Evolutionary conservation across 441 rosid genomes (phyloP).

Genomic region (Erodium trifolium): DNA sequence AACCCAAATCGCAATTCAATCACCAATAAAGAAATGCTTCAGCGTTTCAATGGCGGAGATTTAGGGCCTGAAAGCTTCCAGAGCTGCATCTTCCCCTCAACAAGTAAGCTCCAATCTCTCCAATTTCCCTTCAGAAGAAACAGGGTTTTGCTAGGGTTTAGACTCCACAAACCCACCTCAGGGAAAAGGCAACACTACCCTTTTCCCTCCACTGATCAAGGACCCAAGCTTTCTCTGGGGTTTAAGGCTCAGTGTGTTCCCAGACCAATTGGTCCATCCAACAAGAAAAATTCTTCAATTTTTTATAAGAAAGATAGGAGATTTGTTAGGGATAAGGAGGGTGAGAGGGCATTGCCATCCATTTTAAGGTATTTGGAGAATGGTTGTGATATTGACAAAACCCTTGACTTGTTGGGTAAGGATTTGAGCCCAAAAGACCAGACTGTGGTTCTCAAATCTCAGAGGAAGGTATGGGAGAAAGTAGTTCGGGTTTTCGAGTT

Average conservation of each 20-base stretch:
- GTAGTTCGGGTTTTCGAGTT: slow-evolving; percentile 56
- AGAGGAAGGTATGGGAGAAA: slow-evolving; percentile 42
- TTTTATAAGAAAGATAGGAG: slow-evolving; percentile 15
- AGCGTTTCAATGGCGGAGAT: slow-evolving; percentile 27
- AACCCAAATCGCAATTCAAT: background rate
- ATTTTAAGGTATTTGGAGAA: slow-evolving; percentile 55
- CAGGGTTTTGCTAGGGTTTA: slow-evolving; percentile 29
- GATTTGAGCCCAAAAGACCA: slow-evolving; percentile 66
- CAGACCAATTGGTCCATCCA: slow-evolving; percentile 29
- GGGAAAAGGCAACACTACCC: too few relatives aligned
- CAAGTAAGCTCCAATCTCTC: slow-evolving; percentile 33
- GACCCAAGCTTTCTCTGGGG: slow-evolving; percentile 29
- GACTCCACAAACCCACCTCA: slow-evolving; percentile 10
- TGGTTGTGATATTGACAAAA: slow-evolving; percentile 40
- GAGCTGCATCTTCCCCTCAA: slow-evolving; percentile 16
- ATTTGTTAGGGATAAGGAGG: slow-evolving; percentile 25
- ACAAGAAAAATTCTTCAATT: slow-evolving; percentile 27
- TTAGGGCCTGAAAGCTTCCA: slow-evolving; percentile 29
- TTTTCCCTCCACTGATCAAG: slow-evolving; percentile 1
- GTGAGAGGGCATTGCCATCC: slow-evolving; percentile 35
- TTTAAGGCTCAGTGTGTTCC: slow-evolving; percentile 47
- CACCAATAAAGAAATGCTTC: slow-evolving; percentile 16
- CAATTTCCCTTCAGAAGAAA: slow-evolving; percentile 22
- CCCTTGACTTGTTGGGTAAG: slow-evolving; percentile 32
- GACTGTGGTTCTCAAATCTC: slow-evolving; percentile 72